These are phyloP conservation scores for Aspergillus costaricaensis DNA, from an alignment of 2,329 filamentous ascomycete genomes.

Conservation along the genomic window DNA sequence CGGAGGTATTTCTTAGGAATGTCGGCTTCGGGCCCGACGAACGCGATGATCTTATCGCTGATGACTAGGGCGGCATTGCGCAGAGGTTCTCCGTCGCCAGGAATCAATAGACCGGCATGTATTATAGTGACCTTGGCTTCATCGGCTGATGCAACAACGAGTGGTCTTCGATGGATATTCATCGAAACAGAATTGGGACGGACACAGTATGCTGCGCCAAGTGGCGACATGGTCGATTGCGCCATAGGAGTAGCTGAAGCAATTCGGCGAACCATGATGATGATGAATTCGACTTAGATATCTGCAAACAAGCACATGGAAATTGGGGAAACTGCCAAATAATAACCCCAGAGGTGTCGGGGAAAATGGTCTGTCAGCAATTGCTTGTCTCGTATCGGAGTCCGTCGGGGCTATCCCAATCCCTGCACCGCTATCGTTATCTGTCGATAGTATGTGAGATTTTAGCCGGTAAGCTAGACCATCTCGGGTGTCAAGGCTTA, in stretches of 20 bases:
- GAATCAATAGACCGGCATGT: not conserved
- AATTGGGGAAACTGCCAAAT: not conserved
- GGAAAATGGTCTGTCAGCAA: not conserved
- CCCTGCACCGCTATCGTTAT: not conserved
- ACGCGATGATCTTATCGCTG: not conserved
- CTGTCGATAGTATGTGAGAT: not conserved
- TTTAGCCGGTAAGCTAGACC: not conserved
- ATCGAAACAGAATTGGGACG: not conserved
- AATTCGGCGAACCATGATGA: not conserved
- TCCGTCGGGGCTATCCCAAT: not conserved
- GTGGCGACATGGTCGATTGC: not conserved
- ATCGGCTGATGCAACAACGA: not conserved
- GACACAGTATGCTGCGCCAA: not conserved
- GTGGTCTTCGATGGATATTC: not conserved
- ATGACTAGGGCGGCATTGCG: not conserved
- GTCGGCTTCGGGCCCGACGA: not conserved
- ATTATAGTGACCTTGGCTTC: not conserved
- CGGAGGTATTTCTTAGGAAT: constrained; percentile 4
- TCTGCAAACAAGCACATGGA: not conserved
- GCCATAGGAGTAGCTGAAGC: not conserved
- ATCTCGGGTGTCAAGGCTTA: not conserved
- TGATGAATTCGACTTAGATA: not conserved
- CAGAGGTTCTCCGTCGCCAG: not conserved
- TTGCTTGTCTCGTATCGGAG: not conserved
- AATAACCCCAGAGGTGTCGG: not conserved